Evolutionary conservation across 139 green algal species (phyloP), one percentile per base, ranked within the genome.

Genomic region (Tetradesmus lagerheimii): DNA sequence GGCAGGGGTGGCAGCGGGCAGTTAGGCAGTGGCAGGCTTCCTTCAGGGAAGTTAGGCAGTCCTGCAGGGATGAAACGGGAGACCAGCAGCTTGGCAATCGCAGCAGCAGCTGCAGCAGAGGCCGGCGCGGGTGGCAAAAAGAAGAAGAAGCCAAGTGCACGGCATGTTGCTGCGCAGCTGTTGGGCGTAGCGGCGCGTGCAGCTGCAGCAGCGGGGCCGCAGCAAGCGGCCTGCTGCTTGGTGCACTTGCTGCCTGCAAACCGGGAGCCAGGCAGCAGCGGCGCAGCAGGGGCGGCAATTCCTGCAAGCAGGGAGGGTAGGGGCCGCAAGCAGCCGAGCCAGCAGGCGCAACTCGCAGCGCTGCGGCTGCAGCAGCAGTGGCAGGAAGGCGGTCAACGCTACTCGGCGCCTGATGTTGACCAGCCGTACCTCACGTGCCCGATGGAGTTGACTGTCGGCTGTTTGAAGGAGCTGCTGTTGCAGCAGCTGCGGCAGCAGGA

Each of bases 401-500:
- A 78, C 34, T 27, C 14, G 20, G 64, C 38, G n/a, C 83, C 83
- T 62, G 37, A 29, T 0, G 57, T 66, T 34, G 84, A 78, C 37
- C 84, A 81, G 53, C 84, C 84, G 39, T 89, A 35, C 38, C 64
- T 89, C 2, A 41, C n/a, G 27, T 89, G 84, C 29, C 84, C 84
- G n/a, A 38, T 50, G 62, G 39, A 4, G 9, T 57, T 89, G 41
- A 64, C 84, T 20, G 66, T 89, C 6, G 37, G 38, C 62, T 57
- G 39, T 9, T 34, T 89, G 67, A 83, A 89, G 71, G 12, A 74
- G 67, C n/a, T 83, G 67, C 85, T 83, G 71, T 18, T 80, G 39
- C 67, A 80, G 71, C 85, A 89, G 85, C 85, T 89, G 85, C 18
- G 67, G 76, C 85, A 87, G 82, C 83, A 62, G 35, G 64, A 39